Evolutionary conservation across 2,329 filamentous ascomycete species (phyloP).

Genomic region (Exophiala xenobiotica): DNA sequence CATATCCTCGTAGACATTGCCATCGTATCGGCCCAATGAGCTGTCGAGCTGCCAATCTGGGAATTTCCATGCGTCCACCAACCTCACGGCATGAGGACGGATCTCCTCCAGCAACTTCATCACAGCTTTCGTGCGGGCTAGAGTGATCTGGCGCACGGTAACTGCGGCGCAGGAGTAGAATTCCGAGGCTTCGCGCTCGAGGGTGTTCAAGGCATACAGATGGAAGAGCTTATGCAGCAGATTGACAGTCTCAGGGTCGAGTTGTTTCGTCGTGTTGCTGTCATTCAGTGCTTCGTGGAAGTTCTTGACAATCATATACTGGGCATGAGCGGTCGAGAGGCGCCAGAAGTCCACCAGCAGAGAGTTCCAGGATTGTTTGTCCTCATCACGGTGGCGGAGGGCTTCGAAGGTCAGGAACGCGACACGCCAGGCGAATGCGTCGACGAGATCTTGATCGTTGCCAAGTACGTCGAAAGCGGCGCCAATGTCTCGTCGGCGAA

Average conservation of each 20-base stretch:
- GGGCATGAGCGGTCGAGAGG: slow-evolving; percentile 70
- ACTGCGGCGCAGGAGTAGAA: slow-evolving; percentile 70
- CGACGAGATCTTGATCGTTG: slow-evolving; percentile 67
- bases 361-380: slow-evolving; percentile 76
- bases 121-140: slow-evolving; percentile 65
- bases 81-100: slow-evolving; percentile 67
- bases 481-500: slow-evolving; percentile 65
- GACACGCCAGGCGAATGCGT: slow-evolving; percentile 73
- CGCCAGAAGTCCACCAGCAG: slow-evolving; percentile 77
- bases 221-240: slow-evolving; percentile 67
- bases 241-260: slow-evolving; percentile 58
- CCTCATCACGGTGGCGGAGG: slow-evolving; percentile 69
- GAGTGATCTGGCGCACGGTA: slow-evolving; percentile 69
- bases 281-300: slow-evolving; percentile 70
- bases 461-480: slow-evolving; percentile 73
- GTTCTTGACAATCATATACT: slow-evolving; percentile 76
- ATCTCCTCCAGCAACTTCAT: slow-evolving; percentile 70
- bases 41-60: slow-evolving; percentile 76
- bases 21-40: slow-evolving; percentile 67
- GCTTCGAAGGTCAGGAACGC: slow-evolving; percentile 74
- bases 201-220: slow-evolving; percentile 63
- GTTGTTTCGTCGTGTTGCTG: slow-evolving; percentile 49
- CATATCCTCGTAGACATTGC: slow-evolving; percentile 75
- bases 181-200: slow-evolving; percentile 68
- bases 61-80: slow-evolving; percentile 75